phyloP scores from a whole-genome alignment of 177 flowering plant species.

The Telopea speciosissima region DNA sequence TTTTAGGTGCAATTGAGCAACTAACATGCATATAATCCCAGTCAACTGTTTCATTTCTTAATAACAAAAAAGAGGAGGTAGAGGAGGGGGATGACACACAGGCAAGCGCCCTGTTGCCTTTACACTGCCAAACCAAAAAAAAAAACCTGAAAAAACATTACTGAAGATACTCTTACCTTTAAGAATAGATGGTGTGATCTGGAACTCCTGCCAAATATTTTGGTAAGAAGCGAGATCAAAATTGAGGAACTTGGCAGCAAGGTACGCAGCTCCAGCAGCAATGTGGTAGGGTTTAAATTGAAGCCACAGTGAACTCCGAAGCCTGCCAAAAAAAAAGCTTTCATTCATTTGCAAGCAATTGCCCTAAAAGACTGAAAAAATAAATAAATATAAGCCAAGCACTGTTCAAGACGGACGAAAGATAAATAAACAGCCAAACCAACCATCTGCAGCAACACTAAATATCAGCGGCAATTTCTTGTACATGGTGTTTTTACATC shows the following conservation, averaged over 20 bases:
- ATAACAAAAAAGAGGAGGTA: too few species aligned
- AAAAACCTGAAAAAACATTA: too few species aligned
- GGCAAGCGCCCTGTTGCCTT: too few species aligned
- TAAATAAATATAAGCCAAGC: not conserved
- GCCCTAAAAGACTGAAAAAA: slow-evolving; percentile 1
- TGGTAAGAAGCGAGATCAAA: slow-evolving; percentile 57
- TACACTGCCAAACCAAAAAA: too few species aligned
- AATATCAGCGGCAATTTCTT: slow-evolving; percentile 16
- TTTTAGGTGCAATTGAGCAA: too few species aligned
- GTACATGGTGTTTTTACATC: slow-evolving; percentile 22
- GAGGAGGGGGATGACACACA: too few species aligned
- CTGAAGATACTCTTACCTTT: slow-evolving; percentile 41
- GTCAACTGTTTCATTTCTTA: too few species aligned
- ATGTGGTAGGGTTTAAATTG: slow-evolving; percentile 82
- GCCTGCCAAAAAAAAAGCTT: slow-evolving; percentile 33
- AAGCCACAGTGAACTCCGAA: slow-evolving; percentile 81
- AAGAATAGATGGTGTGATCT: slow-evolving; percentile 61
- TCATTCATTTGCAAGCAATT: not conserved
- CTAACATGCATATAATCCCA: too few species aligned
- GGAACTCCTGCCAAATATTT: slow-evolving; percentile 76
- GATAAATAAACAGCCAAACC: slow-evolving; percentile 17
- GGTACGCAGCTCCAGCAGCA: slow-evolving; percentile 83
- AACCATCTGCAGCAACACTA: slow-evolving; percentile 25
- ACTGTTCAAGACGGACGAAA: not conserved
- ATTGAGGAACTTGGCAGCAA: slow-evolving; percentile 77